Conservation (phyloP, 2,329 filamentous ascomycete species). For the Cladophialophora chaetospira region DNA sequence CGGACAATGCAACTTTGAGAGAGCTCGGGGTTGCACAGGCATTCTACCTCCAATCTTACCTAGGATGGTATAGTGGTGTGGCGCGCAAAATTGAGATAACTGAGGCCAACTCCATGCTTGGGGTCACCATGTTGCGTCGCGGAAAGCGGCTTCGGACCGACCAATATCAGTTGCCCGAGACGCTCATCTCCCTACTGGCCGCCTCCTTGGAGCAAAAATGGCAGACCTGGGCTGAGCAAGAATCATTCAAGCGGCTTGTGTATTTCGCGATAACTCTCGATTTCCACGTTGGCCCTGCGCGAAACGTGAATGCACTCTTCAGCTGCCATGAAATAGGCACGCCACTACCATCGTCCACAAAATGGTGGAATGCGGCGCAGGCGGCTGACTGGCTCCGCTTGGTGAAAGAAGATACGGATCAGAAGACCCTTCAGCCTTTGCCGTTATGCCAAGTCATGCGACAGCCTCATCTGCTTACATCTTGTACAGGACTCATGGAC, state of each 20-base stretch:
- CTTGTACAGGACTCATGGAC: neutral
- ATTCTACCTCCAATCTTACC: slow-evolving; percentile 40
- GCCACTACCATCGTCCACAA: slow-evolving; percentile 59
- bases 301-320: slow-evolving; percentile 59
- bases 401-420: neutral
- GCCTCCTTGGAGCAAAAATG: slow-evolving; percentile 28
- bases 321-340: slow-evolving; percentile 16
- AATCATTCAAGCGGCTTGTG: slow-evolving; percentile 52
- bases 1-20: slow-evolving; percentile 1
- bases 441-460: neutral
- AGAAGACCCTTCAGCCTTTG: neutral
- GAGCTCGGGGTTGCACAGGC: slow-evolving; percentile 34
- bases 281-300: slow-evolving; percentile 66
- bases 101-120: slow-evolving; percentile 41
- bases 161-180: neutral
- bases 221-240: slow-evolving; percentile 36
- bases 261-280: slow-evolving; percentile 66
- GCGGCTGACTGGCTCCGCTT: slow-evolving; percentile 66
- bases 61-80: slow-evolving; percentile 42
- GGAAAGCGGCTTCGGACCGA: slow-evolving; percentile 34
- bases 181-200: slow-evolving; percentile 24
- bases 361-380: slow-evolving; percentile 66
- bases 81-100: slow-evolving; percentile 44
- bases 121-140: slow-evolving; percentile 50
- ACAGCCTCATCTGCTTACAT: neutral